Evolutionary conservation across 2,329 filamentous ascomycete genomes (phyloP).

Genomic region (Colletotrichum sansevieriae): DNA sequence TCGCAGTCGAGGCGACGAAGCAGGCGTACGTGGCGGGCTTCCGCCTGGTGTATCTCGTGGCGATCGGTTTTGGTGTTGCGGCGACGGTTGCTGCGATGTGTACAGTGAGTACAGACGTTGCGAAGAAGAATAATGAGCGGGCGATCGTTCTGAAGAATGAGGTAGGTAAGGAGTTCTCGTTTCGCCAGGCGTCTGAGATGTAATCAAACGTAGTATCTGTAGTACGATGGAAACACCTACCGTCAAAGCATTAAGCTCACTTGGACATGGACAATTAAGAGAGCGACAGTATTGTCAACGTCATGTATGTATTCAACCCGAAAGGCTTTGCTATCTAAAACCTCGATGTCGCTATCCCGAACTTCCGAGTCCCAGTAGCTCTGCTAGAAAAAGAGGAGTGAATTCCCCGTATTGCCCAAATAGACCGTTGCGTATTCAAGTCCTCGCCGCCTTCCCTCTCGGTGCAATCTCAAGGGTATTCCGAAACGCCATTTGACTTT

Average conservation of each 20-base stretch:
- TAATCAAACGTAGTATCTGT: too few relatives aligned
- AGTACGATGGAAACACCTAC: too few relatives aligned
- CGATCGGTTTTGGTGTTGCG: conserved; percentile 51
- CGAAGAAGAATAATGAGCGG: conserved; percentile 48
- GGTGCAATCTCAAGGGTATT: conserved; percentile 33
- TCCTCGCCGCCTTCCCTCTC: neutral
- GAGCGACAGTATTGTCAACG: neutral
- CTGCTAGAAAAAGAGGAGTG: neutral
- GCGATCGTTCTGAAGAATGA: conserved; percentile 48
- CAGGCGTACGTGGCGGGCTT: conserved; percentile 52
- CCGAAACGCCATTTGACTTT: conserved; percentile 17
- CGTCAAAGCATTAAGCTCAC: too few relatives aligned
- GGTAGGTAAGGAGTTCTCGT: conserved; percentile 6
- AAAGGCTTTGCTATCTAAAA: neutral
- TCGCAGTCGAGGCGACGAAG: conserved; percentile 48
- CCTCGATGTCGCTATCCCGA: neutral
- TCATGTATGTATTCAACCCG: conserved; percentile 1
- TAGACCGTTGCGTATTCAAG: neutral
- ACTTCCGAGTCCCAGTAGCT: too few relatives aligned
- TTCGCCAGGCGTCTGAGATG: neutral
- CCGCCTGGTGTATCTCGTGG: conserved; percentile 51
- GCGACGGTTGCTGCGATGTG: conserved; percentile 49
- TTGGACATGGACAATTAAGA: too few relatives aligned
- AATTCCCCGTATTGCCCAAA: neutral
- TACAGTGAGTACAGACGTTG: conserved; percentile 49